These are phyloP conservation scores for Penicillium odoratum DNA, from an alignment of 495 filamentous ascomycete species.

Conservation along the genomic window DNA sequence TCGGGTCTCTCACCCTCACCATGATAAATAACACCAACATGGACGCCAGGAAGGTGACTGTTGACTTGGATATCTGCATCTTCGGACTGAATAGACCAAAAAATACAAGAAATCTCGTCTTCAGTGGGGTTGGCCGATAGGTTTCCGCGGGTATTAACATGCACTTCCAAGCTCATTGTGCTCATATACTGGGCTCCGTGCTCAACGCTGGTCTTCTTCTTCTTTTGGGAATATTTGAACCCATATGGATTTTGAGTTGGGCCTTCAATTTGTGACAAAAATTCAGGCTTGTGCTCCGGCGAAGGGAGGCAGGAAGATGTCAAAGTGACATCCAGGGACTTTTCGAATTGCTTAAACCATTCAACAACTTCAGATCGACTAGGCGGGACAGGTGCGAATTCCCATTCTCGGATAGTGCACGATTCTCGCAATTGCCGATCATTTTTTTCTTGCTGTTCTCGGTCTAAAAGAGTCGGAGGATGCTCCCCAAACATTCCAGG, in stretches of 20 bases:
- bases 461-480: conserved; percentile 42
- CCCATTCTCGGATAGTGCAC: conserved; percentile 36
- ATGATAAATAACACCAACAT: conserved; percentile 56
- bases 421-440: conserved; percentile 50
- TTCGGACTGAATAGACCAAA: conserved; percentile 86
- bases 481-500: conserved; percentile 57
- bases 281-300: conserved; percentile 23
- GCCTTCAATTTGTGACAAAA: conserved; percentile 83
- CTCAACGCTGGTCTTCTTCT: conserved; percentile 70
- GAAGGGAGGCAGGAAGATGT: conserved; percentile 4
- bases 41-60: conserved; percentile 50
- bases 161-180: conserved; percentile 92
- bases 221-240: conserved; percentile 84
- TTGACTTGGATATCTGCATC: conserved; percentile 57
- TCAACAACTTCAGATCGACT: conserved; percentile 64
- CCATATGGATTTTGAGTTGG: conserved; percentile 84
- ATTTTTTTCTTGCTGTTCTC: conserved; percentile 46
- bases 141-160: conserved; percentile 82
- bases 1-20: conserved; percentile 47
- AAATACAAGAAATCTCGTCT: conserved; percentile 86
- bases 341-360: conserved; percentile 59
- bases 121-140: conserved; percentile 84
- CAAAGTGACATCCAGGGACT: conserved; percentile 3
- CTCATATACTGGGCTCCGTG: conserved; percentile 95
- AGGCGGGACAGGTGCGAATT: conserved; percentile 61